A percentile compares a stretch with the other conserved stretches of the same genome.
These are phyloP conservation scores for Pseudopithomyces maydicus DNA, from an alignment of 2,329 filamentous ascomycete genomes.

Conservation along the genomic window DNA sequence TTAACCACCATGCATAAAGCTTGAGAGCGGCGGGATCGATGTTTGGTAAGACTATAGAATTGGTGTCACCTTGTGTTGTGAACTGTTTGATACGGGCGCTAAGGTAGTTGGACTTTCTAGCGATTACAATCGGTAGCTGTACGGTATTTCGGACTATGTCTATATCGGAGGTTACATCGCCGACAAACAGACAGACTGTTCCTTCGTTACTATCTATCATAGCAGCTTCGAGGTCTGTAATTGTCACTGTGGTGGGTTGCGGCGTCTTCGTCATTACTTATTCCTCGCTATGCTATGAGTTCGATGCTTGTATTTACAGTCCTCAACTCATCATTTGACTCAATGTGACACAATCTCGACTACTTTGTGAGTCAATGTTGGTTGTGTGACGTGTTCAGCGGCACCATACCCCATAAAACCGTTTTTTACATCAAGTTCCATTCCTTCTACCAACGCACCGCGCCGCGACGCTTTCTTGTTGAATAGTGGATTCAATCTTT, in stretches of 20 bases:
- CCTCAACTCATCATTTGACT: background rate
- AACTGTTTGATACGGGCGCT: constrained; percentile 4
- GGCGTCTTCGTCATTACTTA: background rate
- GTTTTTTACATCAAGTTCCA: background rate
- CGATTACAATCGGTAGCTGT: background rate
- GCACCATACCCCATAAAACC: background rate
- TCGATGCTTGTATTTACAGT: background rate
- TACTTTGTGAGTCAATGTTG: background rate
- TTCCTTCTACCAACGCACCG: background rate
- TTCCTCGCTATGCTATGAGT: background rate
- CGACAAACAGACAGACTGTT: constrained; percentile 14
- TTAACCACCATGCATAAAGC: constrained; percentile 20
- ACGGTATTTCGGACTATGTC: constrained; percentile 12
- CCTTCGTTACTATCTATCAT: background rate
- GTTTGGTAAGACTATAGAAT: constrained; percentile 6
- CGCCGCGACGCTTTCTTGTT: background rate
- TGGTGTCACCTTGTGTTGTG: background rate
- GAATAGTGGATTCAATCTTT: background rate
- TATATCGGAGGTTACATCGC: constrained; percentile 12
- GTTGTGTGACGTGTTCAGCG: background rate
- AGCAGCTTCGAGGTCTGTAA: background rate
- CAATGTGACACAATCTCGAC: background rate
- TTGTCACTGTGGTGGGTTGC: background rate
- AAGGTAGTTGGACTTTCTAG: constrained; percentile 15
- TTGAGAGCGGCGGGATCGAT: constrained; percentile 18